These are phyloP conservation scores for Lecanicillium sp. DNA, from an alignment of 2,329 filamentous ascomycete genomes.

Conservation along the genomic window DNA sequence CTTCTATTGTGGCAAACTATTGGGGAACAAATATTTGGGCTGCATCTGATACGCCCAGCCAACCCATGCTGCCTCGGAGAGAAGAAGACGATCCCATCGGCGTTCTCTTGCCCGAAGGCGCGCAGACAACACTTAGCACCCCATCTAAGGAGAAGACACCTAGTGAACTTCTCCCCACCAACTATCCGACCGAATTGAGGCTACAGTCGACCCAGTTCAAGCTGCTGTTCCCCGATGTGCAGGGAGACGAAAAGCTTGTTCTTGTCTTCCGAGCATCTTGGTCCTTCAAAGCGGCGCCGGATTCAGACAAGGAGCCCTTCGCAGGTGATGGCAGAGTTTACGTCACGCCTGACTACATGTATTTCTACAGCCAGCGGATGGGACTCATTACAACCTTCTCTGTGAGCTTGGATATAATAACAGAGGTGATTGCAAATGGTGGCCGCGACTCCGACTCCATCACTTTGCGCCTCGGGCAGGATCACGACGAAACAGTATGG, in stretches of 20 bases:
- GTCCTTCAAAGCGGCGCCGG: constrained; percentile 46
- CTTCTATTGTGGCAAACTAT: constrained; percentile 83
- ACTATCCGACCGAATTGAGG: constrained; percentile 76
- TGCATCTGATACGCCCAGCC: constrained; percentile 22
- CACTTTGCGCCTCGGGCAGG: constrained; percentile 68
- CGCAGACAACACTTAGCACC: constrained; percentile 24
- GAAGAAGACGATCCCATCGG: constrained; percentile 38
- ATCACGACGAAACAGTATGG: constrained; percentile 56
- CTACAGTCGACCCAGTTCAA: constrained; percentile 92
- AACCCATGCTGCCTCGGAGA: constrained; percentile 27
- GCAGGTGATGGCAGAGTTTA: constrained; percentile 69
- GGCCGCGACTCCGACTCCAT: constrained; percentile 91
- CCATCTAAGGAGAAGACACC: constrained; percentile 26
- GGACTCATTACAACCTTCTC: constrained; percentile 81
- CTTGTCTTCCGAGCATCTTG: constrained; percentile 92
- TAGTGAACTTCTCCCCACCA: constrained; percentile 57
- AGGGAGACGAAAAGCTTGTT: constrained; percentile 72
- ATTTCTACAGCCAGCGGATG: constrained; percentile 94
- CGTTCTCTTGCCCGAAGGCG: constrained; percentile 30
- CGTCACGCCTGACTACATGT: constrained; percentile 79
- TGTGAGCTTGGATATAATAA: constrained; percentile 68
- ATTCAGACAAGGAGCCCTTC: constrained; percentile 42
- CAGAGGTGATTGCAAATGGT: constrained; percentile 82
- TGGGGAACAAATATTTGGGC: constrained; percentile 86
- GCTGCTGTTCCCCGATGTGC: constrained; percentile 78